Evolutionary conservation across 2,329 filamentous ascomycete genomes (phyloP).

Genomic region (Ophiocordyceps sinensis): DNA sequence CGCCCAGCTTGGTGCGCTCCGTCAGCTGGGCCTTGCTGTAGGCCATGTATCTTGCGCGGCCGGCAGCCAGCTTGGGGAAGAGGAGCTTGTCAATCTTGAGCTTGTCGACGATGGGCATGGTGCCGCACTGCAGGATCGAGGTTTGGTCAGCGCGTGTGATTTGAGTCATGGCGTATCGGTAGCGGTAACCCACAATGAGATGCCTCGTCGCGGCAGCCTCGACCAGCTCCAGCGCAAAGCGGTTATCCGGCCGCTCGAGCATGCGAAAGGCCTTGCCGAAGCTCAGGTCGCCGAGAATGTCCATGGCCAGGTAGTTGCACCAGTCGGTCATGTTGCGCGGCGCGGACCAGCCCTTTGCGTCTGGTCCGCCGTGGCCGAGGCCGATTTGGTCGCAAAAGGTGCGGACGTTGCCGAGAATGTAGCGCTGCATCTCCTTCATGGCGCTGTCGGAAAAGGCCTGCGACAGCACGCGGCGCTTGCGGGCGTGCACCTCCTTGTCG

Average conservation of each 20-base stretch:
- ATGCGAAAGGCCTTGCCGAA: conserved; percentile 50
- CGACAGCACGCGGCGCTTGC: conserved; percentile 57
- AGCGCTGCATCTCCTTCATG: conserved; percentile 53
- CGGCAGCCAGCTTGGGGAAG: conserved; percentile 51
- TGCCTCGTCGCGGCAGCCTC: conserved; percentile 54
- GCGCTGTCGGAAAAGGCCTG: conserved; percentile 56
- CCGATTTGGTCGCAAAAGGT: conserved; percentile 49
- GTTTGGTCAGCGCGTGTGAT: neutral
- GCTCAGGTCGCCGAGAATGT: conserved; percentile 45
- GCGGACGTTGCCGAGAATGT: conserved; percentile 51
- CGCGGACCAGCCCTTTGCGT: conserved; percentile 40
- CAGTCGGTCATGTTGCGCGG: conserved; percentile 49
- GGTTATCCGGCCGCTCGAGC: conserved; percentile 43
- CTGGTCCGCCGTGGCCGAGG: conserved; percentile 20
- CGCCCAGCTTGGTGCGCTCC: conserved; percentile 51
- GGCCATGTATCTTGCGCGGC: conserved; percentile 54
- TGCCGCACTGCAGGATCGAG: conserved; percentile 49
- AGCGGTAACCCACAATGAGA: conserved; percentile 47
- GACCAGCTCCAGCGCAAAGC: conserved; percentile 53
- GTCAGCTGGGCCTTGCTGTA: conserved; percentile 54
- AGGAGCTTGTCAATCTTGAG: conserved; percentile 53
- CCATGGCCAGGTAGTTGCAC: conserved; percentile 49
- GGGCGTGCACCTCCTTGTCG: conserved; percentile 52
- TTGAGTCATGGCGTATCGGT: no score
- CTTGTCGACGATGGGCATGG: conserved; percentile 54